phyloP scores from a whole-genome alignment of 331 rosid genomes.

The Acacia concinna region DNA sequence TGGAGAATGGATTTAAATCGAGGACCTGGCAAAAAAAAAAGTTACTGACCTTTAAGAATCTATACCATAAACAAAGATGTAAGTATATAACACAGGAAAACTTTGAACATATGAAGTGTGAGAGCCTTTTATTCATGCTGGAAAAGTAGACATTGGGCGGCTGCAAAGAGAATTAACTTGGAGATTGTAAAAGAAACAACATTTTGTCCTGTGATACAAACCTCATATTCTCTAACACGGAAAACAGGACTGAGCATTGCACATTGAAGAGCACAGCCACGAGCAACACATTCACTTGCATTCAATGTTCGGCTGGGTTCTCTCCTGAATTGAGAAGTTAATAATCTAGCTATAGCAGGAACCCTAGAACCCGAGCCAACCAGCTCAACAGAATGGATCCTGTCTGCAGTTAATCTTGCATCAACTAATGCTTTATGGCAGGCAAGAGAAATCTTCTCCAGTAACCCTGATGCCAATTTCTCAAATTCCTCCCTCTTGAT shows the following conservation, averaged over 20 bases:
- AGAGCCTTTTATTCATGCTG: slow-evolving; percentile 11
- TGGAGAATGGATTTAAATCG: slow-evolving; percentile 77
- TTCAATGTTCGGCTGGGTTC: slow-evolving; percentile 90
- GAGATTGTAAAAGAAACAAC: slow-evolving; percentile 8
- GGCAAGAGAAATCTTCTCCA: slow-evolving; percentile 67
- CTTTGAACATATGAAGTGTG: slow-evolving; percentile 1
- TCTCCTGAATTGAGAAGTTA: slow-evolving; percentile 60
- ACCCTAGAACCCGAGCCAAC: slow-evolving; percentile 96
- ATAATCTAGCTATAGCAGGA: slow-evolving; percentile 69
- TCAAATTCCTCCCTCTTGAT: slow-evolving; percentile 94
- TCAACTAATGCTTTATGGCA: slow-evolving; percentile 69
- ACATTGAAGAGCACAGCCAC: slow-evolving; percentile 96
- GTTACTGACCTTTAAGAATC: slow-evolving; percentile 9
- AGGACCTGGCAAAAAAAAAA: slow-evolving; percentile 58
- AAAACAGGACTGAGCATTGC: slow-evolving; percentile 94
- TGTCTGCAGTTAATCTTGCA: slow-evolving; percentile 59
- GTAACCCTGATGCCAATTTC: slow-evolving; percentile 64
- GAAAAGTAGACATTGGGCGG: slow-evolving; percentile 2
- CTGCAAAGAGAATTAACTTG: slow-evolving; percentile 5
- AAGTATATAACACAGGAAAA: neutral
- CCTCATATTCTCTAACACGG: slow-evolving; percentile 91
- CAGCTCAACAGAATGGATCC: slow-evolving; percentile 79
- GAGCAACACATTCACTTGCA: slow-evolving; percentile 98
- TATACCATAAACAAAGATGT: slow-evolving; percentile 2
- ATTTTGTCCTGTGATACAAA: slow-evolving; percentile 30